phyloP scores from a whole-genome alignment of 176 grass and related monocot species.

The Panicum miliaceum region DNA sequence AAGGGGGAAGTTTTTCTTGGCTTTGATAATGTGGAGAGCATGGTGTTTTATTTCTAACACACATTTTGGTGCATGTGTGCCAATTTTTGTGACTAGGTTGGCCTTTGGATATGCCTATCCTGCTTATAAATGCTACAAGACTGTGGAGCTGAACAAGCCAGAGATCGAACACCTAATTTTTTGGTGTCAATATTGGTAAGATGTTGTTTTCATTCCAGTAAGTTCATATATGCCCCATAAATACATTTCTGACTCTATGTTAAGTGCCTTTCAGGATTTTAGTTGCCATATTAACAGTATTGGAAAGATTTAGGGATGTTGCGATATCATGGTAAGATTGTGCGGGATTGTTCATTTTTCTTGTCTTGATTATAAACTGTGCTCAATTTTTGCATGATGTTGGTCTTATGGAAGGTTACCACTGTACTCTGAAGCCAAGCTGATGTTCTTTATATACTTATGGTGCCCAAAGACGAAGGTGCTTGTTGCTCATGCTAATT shows the following conservation, averaged over 20 bases:
- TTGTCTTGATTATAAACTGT: conserved; percentile 26
- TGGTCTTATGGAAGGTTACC: conserved; percentile 60
- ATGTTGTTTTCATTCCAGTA: background rate
- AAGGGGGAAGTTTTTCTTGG: background rate
- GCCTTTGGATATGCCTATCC: conserved; percentile 86
- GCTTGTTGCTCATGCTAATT: background rate
- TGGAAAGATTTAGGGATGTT: conserved; percentile 82
- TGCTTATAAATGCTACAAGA: conserved; percentile 94
- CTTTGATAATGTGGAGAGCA: background rate
- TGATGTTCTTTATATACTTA: conserved; percentile 82
- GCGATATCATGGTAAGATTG: conserved; percentile 80
- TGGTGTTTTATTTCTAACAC: background rate
- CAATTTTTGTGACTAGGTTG: conserved; percentile 44
- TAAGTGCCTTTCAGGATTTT: conserved; percentile 63
- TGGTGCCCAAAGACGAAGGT: conserved; percentile 96
- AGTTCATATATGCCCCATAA: background rate
- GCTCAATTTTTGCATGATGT: conserved; percentile 13
- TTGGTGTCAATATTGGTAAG: conserved; percentile 93
- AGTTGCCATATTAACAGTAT: conserved; percentile 73
- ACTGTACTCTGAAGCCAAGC: conserved; percentile 80
- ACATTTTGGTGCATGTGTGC: background rate
- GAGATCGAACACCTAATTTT: conserved; percentile 86
- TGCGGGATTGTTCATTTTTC: background rate
- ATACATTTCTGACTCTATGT: background rate
- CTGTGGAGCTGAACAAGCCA: conserved; percentile 87